Conservation (phyloP, 140 eudicot genomes). For the Stevia rebaudiana region DNA sequence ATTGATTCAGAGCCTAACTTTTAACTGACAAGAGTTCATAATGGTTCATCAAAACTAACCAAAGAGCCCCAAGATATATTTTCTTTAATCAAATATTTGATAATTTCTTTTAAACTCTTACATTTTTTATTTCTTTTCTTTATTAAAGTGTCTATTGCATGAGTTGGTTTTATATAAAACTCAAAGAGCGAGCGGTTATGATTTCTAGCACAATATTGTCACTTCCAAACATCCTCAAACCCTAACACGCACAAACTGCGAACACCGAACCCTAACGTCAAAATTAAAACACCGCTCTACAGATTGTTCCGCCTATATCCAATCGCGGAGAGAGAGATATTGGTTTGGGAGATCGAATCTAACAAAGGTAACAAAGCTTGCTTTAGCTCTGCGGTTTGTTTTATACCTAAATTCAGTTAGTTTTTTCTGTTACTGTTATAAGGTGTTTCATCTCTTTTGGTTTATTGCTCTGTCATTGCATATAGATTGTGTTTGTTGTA, state of each 20-base stretch:
- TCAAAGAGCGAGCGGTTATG: no score
- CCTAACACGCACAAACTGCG: background rate
- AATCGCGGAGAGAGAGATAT: background rate
- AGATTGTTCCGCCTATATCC: background rate
- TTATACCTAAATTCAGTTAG: background rate
- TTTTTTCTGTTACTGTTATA: background rate
- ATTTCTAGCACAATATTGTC: background rate
- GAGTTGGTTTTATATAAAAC: no score
- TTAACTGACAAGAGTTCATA: no score
- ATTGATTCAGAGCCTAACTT: no score
- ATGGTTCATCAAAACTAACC: no score
- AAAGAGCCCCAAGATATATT: no score
- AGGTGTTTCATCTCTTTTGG: background rate
- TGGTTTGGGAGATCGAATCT: conserved; percentile 1
- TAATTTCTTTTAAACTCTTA: no score
- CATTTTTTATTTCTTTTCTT: no score
- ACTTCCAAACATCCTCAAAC: background rate
- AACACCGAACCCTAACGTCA: conserved; percentile 3
- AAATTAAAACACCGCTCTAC: background rate
- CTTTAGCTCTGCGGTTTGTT: background rate
- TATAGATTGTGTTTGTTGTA: background rate
- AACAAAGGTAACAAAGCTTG: background rate
- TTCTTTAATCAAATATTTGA: no score
- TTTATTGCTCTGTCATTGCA: background rate
- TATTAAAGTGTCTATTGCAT: no score